Evolutionary conservation across 441 rosid species (phyloP).

Genomic region (Populus trichocarpa): DNA sequence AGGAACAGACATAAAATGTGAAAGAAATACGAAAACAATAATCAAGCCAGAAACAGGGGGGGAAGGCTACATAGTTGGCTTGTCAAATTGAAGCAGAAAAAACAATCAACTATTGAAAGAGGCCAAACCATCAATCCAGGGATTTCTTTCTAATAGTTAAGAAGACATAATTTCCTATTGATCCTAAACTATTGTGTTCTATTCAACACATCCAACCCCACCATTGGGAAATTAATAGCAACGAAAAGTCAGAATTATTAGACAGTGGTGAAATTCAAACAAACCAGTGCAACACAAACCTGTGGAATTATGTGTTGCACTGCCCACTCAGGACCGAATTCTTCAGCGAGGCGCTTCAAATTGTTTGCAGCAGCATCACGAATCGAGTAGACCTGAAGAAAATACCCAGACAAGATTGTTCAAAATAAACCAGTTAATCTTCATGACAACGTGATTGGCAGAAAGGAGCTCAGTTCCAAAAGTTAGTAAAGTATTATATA

Average conservation of each 20-base stretch:
- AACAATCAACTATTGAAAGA: not conserved
- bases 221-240: not conserved
- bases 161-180: not conserved
- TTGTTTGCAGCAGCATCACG: slow-evolving; percentile 99
- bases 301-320: slow-evolving; percentile 97
- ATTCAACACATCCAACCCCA: not conserved
- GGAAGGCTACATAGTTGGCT: not conserved
- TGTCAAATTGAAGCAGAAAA: not conserved
- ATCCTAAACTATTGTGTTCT: not conserved
- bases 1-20: not conserved
- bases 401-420: slow-evolving; percentile 3
- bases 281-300: slow-evolving; percentile 30
- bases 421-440: not conserved
- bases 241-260: slow-evolving; percentile 1
- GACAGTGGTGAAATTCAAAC: slow-evolving; percentile 22
- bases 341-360: slow-evolving; percentile 93
- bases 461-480: not conserved
- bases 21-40: not conserved
- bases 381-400: slow-evolving; percentile 76
- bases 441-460: not conserved
- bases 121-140: not conserved
- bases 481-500: too few relatives aligned
- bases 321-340: slow-evolving; percentile 99
- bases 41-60: not conserved
- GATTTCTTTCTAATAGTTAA: not conserved